phyloP scores from a whole-genome alignment of 1,284 basidiomycete species.

The Jaminaea rosea region DNA sequence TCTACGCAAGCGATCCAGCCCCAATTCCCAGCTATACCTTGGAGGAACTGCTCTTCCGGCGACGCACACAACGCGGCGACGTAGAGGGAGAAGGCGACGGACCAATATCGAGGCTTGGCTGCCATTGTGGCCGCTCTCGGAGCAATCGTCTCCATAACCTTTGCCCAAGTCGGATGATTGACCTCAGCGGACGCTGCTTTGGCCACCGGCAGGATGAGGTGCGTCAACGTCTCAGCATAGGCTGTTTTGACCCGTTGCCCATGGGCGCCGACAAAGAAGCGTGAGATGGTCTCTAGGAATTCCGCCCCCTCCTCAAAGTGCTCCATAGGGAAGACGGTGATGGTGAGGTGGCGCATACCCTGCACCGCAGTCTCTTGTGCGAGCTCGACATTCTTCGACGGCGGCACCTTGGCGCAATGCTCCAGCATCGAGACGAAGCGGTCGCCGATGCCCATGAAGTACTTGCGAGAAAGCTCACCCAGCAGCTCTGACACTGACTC shows the following conservation, averaged over 20 bases:
- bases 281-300: constrained; percentile 73
- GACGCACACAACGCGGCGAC: constrained; percentile 78
- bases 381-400: constrained; percentile 33
- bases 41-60: constrained; percentile 72
- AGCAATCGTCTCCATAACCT: constrained; percentile 75
- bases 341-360: constrained; percentile 35
- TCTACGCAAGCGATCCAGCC: constrained; percentile 60
- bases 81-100: constrained; percentile 72
- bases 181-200: constrained; percentile 94
- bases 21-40: constrained; percentile 32
- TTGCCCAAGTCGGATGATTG: constrained; percentile 87
- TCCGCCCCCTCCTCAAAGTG: constrained; percentile 88
- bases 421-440: constrained; percentile 39
- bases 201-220: constrained; percentile 76
- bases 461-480: constrained; percentile 33
- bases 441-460: constrained; percentile 36
- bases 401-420: constrained; percentile 22
- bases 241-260: constrained; percentile 73
- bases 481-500: constrained; percentile 33
- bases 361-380: constrained; percentile 35
- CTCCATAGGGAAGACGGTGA: constrained; percentile 71
- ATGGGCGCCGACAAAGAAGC: constrained; percentile 73
- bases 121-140: constrained; percentile 79
- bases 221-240: constrained; percentile 73
- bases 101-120: constrained; percentile 82